Percentiles rank a stretch among this genome's conserved stretches.
Evolutionary conservation across 257 asterid genomes (phyloP).

Genomic region (Perilla frutescens): DNA sequence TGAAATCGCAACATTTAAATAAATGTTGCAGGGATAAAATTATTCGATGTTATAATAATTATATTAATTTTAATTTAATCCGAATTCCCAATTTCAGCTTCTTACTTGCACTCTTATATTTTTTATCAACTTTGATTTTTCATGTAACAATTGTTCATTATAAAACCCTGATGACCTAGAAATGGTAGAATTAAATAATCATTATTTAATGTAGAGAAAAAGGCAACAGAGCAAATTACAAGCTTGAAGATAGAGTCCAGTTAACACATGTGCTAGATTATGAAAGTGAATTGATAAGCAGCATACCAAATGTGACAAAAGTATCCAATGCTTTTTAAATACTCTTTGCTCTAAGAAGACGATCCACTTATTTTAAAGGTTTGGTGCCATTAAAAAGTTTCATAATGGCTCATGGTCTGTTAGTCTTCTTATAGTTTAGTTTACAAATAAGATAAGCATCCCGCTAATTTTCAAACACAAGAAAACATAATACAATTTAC

Average conservation of each 20-base stretch:
- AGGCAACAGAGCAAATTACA: background rate
- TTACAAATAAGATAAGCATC: background rate
- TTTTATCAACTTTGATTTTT: background rate
- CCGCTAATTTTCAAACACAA: background rate
- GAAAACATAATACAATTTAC: background rate
- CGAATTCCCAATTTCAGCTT: background rate
- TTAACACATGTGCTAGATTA: too few relatives aligned
- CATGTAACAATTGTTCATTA: background rate
- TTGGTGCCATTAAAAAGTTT: background rate
- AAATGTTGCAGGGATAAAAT: background rate
- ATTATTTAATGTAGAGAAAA: background rate
- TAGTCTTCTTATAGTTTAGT: background rate
- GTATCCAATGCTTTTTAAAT: background rate
- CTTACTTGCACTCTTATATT: background rate
- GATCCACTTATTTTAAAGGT: background rate
- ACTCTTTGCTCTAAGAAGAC: background rate
- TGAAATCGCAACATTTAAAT: background rate
- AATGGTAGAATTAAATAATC: background rate
- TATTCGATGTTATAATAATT: background rate
- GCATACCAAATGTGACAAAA: background rate
- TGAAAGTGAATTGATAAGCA: background rate
- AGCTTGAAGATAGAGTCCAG: background rate
- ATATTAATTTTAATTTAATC: background rate
- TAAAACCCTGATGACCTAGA: background rate
- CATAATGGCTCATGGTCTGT: background rate